Conservation (phyloP, 768 basidiomycete species). For the Tephrocybe sp. region DNA sequence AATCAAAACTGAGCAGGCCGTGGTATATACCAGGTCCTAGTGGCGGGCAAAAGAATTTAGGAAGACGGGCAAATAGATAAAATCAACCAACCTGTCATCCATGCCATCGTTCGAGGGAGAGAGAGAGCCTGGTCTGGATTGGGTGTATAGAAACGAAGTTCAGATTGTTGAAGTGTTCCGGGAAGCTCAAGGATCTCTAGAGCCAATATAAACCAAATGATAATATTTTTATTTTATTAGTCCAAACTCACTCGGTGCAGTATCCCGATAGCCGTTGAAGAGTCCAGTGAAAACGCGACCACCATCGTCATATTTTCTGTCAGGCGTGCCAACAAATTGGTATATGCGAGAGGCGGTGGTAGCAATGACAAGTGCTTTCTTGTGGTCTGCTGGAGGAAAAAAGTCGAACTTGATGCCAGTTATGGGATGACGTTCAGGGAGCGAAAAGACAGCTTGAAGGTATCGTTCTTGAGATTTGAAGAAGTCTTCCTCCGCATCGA, state of each 20-base stretch:
- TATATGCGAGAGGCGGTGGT: conserved; percentile 90
- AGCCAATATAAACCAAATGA: neutral
- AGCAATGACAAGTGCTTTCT: conserved; percentile 68
- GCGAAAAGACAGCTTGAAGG: conserved; percentile 67
- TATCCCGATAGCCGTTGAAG: conserved; percentile 74
- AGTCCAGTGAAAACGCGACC: conserved; percentile 73
- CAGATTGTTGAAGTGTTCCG: conserved; percentile 71
- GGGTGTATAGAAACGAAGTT: conserved; percentile 77
- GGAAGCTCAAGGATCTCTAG: conserved; percentile 91
- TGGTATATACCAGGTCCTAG: conserved; percentile 87
- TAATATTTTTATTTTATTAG: neutral
- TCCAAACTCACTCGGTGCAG: conserved; percentile 65
- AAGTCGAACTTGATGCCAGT: conserved; percentile 85
- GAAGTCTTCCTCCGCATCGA: conserved; percentile 90
- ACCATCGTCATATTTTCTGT: conserved; percentile 70
- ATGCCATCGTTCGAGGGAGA: conserved; percentile 76
- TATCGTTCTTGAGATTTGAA: conserved; percentile 89
- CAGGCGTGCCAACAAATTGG: conserved; percentile 76
- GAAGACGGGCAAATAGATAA: neutral
- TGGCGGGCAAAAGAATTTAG: neutral
- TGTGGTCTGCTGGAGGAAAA: conserved; percentile 63
- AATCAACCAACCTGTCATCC: conserved; percentile 77
- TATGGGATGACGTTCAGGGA: conserved; percentile 81
- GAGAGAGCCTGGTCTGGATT: conserved; percentile 70
- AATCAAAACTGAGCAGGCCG: conserved; percentile 70